Evolutionary conservation across 345 rosid species (phyloP).

Genomic region (Eucalyptus sp.): DNA sequence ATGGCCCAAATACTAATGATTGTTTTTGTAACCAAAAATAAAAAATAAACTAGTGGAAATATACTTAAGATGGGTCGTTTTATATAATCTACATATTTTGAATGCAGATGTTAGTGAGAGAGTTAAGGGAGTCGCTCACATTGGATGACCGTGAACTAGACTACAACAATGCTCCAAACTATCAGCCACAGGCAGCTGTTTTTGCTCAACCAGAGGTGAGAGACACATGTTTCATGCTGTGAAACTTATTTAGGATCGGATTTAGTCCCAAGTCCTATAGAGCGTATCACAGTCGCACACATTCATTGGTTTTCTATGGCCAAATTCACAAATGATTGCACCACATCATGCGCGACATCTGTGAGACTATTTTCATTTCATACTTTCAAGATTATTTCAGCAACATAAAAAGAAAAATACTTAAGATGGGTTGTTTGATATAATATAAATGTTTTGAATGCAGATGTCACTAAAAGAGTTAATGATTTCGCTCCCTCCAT

Average conservation of each 20-base stretch:
- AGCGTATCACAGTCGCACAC: background rate
- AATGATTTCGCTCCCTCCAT: background rate
- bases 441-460: background rate
- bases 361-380: background rate
- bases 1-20: background rate
- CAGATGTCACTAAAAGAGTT: background rate
- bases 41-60: fast-evolving
- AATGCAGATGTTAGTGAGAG: background rate
- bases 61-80: background rate
- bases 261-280: background rate
- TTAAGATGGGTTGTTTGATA: background rate
- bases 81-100: background rate
- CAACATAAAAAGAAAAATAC: background rate
- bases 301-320: background rate
- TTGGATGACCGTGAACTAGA: background rate
- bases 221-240: background rate
- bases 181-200: background rate
- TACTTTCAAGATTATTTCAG: background rate
- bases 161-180: background rate
- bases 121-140: background rate
- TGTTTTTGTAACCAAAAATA: background rate
- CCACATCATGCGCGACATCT: background rate
- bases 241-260: background rate
- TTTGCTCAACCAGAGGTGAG: background rate
- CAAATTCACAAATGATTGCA: background rate